Evolutionary conservation across 2,329 filamentous ascomycete genomes (phyloP), one percentile per base, ranked within the genome.

Genomic region (Aspergillus quadricinctus): DNA sequence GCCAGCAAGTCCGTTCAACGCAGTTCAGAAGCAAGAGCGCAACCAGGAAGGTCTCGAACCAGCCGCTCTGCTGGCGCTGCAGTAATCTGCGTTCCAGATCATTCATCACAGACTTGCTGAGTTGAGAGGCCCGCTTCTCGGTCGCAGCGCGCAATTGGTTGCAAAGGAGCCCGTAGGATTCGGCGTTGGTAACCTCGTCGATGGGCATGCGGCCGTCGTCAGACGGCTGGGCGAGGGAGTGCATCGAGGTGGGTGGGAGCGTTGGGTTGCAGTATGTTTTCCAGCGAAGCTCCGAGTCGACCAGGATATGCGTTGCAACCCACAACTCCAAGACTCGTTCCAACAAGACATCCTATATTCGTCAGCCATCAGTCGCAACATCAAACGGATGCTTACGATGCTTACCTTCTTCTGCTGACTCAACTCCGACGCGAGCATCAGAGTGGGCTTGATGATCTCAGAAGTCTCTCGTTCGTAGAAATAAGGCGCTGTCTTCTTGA

Each of bases 61-160:
- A 78, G 52, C 79, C 81, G 23, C 77, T 78, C 66, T 83, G 80
- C 63, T 83, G 80, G 11, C 82, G 80, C 61, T 83, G 81, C 7
- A 85, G 74, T 4, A 86, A 71, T n/a, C 83, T 78, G 19, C 81
- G 78, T 64, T 86, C 83, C 1, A 86, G 75, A 56, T 85, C 82
- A 58, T 83, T 83, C 76, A 85, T 80, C 35, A 84, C 78, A 9
- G 72, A 72, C 53, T 81, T 83, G 61, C 78, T 78, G 5, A 84
- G 71, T 52, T 75, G 73, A 14, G 77, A 74, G 37, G 81, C 81
- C 28, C 80, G 78, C 61, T 81, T 81, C 63, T 86, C 83, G 19
- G 79, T 76, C 1, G 78, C 81, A 4, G 81, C 79, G 49, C 81
- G 78, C 48, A 85, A 70, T 65, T 86, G 83, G 52, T 76, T 73